Conservation (phyloP, 495 filamentous ascomycete genomes). For the Aspergillus cavernicola region DNA sequence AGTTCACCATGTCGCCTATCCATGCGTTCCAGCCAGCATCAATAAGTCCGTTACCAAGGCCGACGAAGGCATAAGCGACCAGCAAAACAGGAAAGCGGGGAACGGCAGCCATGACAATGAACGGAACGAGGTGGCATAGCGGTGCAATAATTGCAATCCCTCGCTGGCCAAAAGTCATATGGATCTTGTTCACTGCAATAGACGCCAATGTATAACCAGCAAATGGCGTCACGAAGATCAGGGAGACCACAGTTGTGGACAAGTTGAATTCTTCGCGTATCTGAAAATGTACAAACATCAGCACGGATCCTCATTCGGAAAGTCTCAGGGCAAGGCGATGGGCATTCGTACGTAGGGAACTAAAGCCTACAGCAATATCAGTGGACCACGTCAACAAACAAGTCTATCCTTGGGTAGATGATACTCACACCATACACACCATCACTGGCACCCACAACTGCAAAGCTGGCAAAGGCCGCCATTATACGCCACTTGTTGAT, state of each 20-base stretch:
- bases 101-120: conserved; percentile 46
- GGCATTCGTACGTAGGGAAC: conserved; percentile 42
- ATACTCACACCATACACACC: conserved; percentile 61
- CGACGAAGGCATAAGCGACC: conserved; percentile 47
- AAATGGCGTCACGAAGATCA: conserved; percentile 55
- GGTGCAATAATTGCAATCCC: conserved; percentile 65
- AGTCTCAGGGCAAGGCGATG: background rate
- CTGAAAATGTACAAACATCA: conserved; percentile 24
- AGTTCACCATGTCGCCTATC: conserved; percentile 51
- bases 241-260: conserved; percentile 46
- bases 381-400: conserved; percentile 10
- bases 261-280: conserved; percentile 51
- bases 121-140: conserved; percentile 54
- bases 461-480: conserved; percentile 58
- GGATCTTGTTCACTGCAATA: conserved; percentile 47
- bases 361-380: conserved; percentile 42
- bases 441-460: conserved; percentile 69
- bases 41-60: conserved; percentile 51
- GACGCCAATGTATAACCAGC: conserved; percentile 50
- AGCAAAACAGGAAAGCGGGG: conserved; percentile 53
- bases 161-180: conserved; percentile 59
- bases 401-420: background rate
- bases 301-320: background rate
- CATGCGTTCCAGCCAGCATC: conserved; percentile 60
- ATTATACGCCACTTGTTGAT: conserved; percentile 59